phyloP scores from a whole-genome alignment of 305 asterid species.

The Fraxinus sp. region DNA sequence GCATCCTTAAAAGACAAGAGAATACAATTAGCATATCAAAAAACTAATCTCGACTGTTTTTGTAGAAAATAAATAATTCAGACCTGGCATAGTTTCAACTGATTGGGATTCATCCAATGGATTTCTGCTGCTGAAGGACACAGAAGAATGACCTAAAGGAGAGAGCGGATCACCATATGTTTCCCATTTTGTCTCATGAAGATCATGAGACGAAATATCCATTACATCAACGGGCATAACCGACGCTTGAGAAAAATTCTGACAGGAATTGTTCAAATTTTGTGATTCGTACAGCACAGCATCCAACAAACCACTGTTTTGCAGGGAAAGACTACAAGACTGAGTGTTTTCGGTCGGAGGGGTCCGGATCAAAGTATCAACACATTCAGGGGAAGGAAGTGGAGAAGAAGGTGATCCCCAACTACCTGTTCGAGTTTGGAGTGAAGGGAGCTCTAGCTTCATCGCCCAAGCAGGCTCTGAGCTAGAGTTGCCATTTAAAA shows the following conservation, averaged over 20 bases:
- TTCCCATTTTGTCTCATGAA: slow-evolving; percentile 42
- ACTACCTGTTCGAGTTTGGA: slow-evolving; percentile 73
- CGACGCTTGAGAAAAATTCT: slow-evolving; percentile 24
- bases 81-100: slow-evolving; percentile 41
- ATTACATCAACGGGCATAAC: slow-evolving; percentile 16
- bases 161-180: slow-evolving; percentile 41
- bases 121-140: slow-evolving; percentile 41
- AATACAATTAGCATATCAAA: slow-evolving; percentile 12
- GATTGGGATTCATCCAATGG: slow-evolving; percentile 45
- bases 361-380: slow-evolving; percentile 56
- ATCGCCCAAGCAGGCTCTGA: slow-evolving; percentile 67
- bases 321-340: slow-evolving; percentile 48
- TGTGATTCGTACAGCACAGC: slow-evolving; percentile 68
- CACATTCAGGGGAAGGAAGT: slow-evolving; percentile 57
- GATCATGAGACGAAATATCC: slow-evolving; percentile 28
- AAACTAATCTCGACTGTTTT: background rate
- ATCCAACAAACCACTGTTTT: slow-evolving; percentile 71
- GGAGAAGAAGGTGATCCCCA: slow-evolving; percentile 73
- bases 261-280: slow-evolving; percentile 32
- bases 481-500: slow-evolving; percentile 64
- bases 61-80: slow-evolving; percentile 12
- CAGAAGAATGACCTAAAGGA: slow-evolving; percentile 47
- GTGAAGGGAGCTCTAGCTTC: slow-evolving; percentile 98
- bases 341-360: slow-evolving; percentile 47
- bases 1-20: slow-evolving; percentile 32